Evolutionary conservation across 1,139 yeast genomes (phyloP).

Genomic region (Candida sanyaensis): DNA sequence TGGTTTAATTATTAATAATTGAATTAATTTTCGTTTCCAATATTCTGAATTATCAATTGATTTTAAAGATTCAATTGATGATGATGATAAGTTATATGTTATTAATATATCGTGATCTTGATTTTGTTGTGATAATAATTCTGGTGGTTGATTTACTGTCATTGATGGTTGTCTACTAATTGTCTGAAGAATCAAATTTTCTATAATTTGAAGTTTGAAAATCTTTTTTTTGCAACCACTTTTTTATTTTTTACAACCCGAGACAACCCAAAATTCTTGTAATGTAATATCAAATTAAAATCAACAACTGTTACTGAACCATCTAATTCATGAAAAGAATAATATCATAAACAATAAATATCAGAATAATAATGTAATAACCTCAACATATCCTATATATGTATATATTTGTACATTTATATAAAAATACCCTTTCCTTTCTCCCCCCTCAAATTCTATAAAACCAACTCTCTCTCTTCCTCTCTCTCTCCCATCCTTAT

Average conservation of each 20-base stretch:
- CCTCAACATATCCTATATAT: too few relatives aligned
- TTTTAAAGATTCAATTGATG: constrained; percentile 3
- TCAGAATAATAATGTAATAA: too few relatives aligned
- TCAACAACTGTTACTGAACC: too few relatives aligned
- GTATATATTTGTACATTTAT: too few relatives aligned
- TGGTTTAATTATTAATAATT: constrained; percentile 5
- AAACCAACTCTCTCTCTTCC: too few relatives aligned
- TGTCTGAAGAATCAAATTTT: not conserved
- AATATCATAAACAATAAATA: too few relatives aligned
- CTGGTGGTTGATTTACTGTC: not conserved
- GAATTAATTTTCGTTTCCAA: constrained; percentile 9
- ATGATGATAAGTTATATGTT: constrained; percentile 1
- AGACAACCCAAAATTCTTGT: not conserved
- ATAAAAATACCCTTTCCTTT: too few relatives aligned
- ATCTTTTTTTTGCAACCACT: not conserved
- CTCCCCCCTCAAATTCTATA: too few relatives aligned
- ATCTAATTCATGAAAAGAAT: too few relatives aligned
- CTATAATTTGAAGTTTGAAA: too few relatives aligned
- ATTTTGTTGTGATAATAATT: not conserved
- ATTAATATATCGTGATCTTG: not conserved
- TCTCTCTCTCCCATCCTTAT: too few relatives aligned
- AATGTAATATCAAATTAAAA: not conserved
- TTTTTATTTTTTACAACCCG: not conserved
- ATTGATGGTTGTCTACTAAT: not conserved
- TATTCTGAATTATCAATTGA: constrained; percentile 6